Evolutionary conservation across 306 rosid genomes (phyloP).

Genomic region (Hippophae tibetana): DNA sequence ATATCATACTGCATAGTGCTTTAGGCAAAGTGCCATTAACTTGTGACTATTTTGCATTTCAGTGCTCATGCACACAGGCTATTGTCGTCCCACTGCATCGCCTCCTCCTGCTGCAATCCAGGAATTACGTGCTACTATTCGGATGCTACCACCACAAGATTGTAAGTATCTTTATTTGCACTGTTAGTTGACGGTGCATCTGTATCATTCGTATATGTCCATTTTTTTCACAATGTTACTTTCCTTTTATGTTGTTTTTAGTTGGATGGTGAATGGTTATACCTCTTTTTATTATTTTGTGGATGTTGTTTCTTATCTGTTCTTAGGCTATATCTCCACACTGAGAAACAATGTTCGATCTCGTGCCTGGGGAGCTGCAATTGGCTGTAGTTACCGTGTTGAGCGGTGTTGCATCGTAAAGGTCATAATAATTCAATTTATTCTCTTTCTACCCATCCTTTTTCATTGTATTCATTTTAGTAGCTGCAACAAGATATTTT

Average conservation of each 20-base stretch:
- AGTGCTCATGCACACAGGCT: conserved; percentile 99
- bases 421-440: conserved; percentile 35
- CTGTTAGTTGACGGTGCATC: background rate
- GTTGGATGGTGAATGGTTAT: background rate
- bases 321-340: conserved; percentile 76
- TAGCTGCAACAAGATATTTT: too few species aligned
- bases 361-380: conserved; percentile 99
- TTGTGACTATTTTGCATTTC: conserved; percentile 25
- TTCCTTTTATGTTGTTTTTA: background rate
- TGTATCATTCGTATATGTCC: too few species aligned
- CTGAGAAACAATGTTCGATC: conserved; percentile 91
- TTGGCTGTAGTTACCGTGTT: conserved; percentile 86
- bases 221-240: background rate
- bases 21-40: conserved; percentile 18
- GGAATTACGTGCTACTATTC: conserved; percentile 69
- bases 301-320: background rate
- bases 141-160: conserved; percentile 82
- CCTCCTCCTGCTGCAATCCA: conserved; percentile 81
- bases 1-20: conserved; percentile 8
- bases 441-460: conserved; percentile 5
- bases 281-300: background rate
- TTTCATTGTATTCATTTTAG: background rate
- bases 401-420: conserved; percentile 92
- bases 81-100: conserved; percentile 93
- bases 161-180: conserved; percentile 37